Evolutionary conservation across 169 alveolate species (phyloP), one percentile per base, ranked within the genome.

Genomic region (Babesia caballi): DNA sequence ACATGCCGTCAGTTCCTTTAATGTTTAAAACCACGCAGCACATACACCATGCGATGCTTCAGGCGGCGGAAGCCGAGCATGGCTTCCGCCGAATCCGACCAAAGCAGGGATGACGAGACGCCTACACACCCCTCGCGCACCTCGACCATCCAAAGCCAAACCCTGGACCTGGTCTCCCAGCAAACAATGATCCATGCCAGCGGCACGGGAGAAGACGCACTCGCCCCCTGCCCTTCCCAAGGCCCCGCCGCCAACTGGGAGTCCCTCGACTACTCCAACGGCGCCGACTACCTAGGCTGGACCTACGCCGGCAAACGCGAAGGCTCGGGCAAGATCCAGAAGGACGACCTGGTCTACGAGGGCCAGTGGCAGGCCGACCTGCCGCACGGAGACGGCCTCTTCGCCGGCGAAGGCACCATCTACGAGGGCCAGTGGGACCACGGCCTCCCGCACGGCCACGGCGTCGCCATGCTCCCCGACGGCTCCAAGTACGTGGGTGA

Each of bases 331-430:
- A 63, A 63, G 60, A 63, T 63, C 46, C 53, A 47, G 14, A 63
- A 63, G 7, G 73, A 50, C 49, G 61, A 63, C 3, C 2, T 33
- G 12, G 61, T 47, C 21, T 63, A 63, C 41, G 73, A 63, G 2
- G 73, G 73, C 17, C 73, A 63, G 73, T 63, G 73, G 73, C 73
- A 63, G 54, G 21, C 36, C 28, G 73, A 63, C 50, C 59, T 63
- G 33, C 73, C 73, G 6, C 73, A 63, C 47, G 73, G 73, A 3
- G 46, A 47, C 60, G 73, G 73, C 51, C 41, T 63, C 1, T 63
- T 42, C 17, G 28, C 52, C 60, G 61, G 73, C 27, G 73, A 63
- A 19, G 60, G 50, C 6, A 25, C 28, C 9, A 36, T 63, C 25
- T 63, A 63, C 38, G 73, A 63, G 36, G 73, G 73, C 32, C 44